Conservation (phyloP, 345 rosid species). For the Schrenkiella parvula region DNA sequence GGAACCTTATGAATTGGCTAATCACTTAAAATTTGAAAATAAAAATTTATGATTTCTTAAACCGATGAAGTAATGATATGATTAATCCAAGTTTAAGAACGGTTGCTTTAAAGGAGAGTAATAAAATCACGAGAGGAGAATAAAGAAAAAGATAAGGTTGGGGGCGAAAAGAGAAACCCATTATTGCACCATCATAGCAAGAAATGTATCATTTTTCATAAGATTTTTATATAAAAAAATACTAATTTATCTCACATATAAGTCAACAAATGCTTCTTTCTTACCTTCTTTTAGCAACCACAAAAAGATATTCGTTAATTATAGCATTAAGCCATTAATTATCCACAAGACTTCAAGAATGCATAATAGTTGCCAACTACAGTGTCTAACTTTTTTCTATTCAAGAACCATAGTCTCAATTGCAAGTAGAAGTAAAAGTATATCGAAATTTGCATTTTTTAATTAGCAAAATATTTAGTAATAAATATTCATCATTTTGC, state of each 20-base stretch:
- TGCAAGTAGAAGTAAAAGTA: neutral
- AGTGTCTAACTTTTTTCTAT: too few relatives aligned
- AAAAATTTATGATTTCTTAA: neutral
- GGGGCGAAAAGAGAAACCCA: constrained; percentile 17
- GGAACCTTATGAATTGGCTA: constrained; percentile 4
- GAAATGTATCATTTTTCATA: neutral
- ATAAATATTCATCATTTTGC: neutral
- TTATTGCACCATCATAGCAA: constrained; percentile 22
- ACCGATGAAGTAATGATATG: neutral
- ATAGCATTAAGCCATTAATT: too few relatives aligned
- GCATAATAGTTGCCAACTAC: too few relatives aligned
- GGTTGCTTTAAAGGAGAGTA: neutral
- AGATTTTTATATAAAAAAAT: neutral
- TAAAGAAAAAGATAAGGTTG: constrained; percentile 10
- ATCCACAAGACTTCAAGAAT: neutral
- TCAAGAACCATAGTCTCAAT: neutral
- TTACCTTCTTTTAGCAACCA: neutral
- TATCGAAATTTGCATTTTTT: neutral
- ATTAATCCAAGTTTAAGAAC: neutral
- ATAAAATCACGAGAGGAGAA: neutral
- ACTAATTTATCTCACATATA: neutral
- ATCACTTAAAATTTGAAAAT: neutral
- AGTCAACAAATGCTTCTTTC: neutral
- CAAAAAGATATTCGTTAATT: neutral
- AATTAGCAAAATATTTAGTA: neutral